Base-by-base conservation (phyloP, 2,329 filamentous ascomycete species). In the Colletotrichum acutatum region DNA sequence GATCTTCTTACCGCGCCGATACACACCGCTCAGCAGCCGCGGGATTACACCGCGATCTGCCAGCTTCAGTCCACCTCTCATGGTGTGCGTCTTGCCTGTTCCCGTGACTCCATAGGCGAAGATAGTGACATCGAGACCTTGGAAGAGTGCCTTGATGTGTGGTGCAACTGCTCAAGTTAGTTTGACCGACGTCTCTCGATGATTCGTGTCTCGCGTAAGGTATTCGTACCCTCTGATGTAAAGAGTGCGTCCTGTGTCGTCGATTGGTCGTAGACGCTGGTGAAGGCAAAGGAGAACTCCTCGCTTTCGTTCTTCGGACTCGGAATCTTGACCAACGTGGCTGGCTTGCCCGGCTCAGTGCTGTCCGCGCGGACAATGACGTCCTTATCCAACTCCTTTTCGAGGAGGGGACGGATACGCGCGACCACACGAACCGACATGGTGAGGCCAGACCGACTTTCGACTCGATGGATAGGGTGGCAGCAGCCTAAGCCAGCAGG, bases 71-170 rank as follows among this genome's bases (percentile, higher is more conserved):
- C 95, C 95, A 76, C 95, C 95, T 75, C 95, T 92, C 95, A 98
- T 98, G 3, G 95, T 98, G 83, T 98, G 94, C 72, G 95, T 98
- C 84, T 98, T 98, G 68, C 95, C 95, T 0, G 95, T 97, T 59
- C 95, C 95, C 0, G 95, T 98, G 72, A 96, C 94, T 74, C 95
- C 95, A 81, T 98, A 98, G 32, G 95, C 95, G 80, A 98, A 98
- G 70, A 98, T 90, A 12, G 95, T 97, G 54, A 96, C 90, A 83
- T 97, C 94, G 80, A 95, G 91, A 71, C 94, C 97, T 83, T 92
- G 92, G 84, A 98, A 98, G 11, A 98, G 90, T 67, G 97, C 93
- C 82, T 98, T 98, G 75, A 98, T 87, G 63, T 95, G 95, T 1
- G 96, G 95, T 53, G 94, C 89, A 77, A 98, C 95, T 98, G 60